phyloP scores from a whole-genome alignment of 352 stramenopile species.

The Phytophthora cajani region DNA sequence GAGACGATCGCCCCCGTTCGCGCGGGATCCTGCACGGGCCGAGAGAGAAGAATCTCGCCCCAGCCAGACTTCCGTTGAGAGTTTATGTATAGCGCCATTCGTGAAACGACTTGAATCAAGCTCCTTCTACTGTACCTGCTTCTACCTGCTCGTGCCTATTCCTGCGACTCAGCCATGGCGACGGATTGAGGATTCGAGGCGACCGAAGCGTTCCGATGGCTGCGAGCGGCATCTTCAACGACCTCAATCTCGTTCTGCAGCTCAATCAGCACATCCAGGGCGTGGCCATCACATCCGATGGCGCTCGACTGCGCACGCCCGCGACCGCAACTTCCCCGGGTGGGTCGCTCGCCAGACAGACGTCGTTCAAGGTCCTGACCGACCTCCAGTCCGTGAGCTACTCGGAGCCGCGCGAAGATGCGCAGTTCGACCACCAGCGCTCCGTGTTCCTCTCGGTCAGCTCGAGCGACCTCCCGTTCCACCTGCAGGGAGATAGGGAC shows the following conservation, averaged over 20 bases:
- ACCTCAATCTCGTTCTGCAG: slow-evolving; percentile 72
- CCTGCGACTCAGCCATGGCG: slow-evolving; percentile 4
- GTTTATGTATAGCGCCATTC: slow-evolving; percentile 26
- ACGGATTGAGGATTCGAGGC: slow-evolving; percentile 1
- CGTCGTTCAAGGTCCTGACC: slow-evolving; percentile 80
- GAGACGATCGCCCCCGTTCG: background rate
- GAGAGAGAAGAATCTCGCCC: slow-evolving; percentile 31
- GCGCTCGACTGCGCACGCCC: slow-evolving; percentile 11
- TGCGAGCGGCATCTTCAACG: slow-evolving; percentile 73
- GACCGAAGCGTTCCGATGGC: slow-evolving; percentile 28
- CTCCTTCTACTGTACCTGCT: too few species aligned
- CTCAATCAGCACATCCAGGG: slow-evolving; percentile 76
- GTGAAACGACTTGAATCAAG: slow-evolving; percentile 22
- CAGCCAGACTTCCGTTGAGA: slow-evolving; percentile 22
- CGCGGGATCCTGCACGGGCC: slow-evolving; percentile 24
- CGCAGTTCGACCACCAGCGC: slow-evolving; percentile 79
- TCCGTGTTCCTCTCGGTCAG: slow-evolving; percentile 32
- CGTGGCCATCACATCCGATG: slow-evolving; percentile 33
- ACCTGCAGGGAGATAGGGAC: slow-evolving; percentile 70
- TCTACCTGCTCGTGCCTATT: background rate
- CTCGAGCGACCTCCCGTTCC: slow-evolving; percentile 62
- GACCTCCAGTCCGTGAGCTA: slow-evolving; percentile 58
- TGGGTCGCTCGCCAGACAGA: slow-evolving; percentile 44
- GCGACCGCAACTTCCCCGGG: background rate
- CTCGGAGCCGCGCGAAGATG: slow-evolving; percentile 49